Base-by-base conservation (phyloP, 2,329 filamentous ascomycete species). In the Pseudogymnoascus sp. region DNA sequence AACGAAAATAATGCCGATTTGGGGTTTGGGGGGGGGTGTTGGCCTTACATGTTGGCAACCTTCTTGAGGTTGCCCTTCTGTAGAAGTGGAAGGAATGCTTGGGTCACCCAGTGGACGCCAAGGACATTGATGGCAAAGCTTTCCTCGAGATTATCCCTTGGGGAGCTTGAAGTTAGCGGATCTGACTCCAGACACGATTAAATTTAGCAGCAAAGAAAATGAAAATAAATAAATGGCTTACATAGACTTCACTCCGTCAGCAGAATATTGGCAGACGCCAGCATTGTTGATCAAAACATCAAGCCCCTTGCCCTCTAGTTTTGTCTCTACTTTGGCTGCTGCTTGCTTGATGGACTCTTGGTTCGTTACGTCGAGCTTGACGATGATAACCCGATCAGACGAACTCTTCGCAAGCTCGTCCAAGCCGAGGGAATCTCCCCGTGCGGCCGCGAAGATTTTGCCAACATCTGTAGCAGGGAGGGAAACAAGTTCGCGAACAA, bases 201-300 rank as follows among this genome's bases (percentile, higher is more conserved):
- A 23, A 36, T 35, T 35, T 36, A 13, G 3, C 15, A 11, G 4
- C 15, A 15, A 19, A 60, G 21, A 47, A 35, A 19, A n/a, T 4
- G 13, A 21, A 59, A 31, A 19, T 9, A 31, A 31, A 21, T 63
- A n/a, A 63, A 15, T 36, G 2, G 23, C 50, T 23, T 23, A 63
- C 65, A 65, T 65, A 28, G 35, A 62, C 9, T 68, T 62, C 13
- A 66, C 63, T 6, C 63, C 64, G 1, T 63, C 63, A 7, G 59
- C 21, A 31, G 64, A 59, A 13, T 59, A 59, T n/a, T 62, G 40
- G 47, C 44, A 62, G 11, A 74, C 65, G 0, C 77, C 78, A 0
- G 76, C 78, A 68, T 80, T 80, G 68, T 80, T 80, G 63, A 79
- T 73, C 28, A 82, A 64, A 7, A 80, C 75, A 66, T 82, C 80